phyloP scores from a whole-genome alignment of 2,329 filamentous ascomycete genomes.

The Teratosphaeriaceae sp. region DNA sequence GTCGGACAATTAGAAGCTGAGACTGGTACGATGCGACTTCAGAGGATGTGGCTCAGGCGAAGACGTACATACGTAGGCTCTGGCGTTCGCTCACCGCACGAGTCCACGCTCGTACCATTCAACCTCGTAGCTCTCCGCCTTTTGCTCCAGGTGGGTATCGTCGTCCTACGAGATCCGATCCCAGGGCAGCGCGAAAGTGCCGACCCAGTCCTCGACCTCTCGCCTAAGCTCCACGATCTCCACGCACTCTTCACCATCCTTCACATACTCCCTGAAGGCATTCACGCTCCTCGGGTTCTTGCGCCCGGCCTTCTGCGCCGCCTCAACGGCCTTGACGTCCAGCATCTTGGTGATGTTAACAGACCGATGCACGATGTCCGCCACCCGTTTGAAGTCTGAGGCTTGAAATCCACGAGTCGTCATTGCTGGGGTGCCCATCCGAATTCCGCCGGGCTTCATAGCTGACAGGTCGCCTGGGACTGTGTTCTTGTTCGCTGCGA shows the following conservation, averaged over 20 bases:
- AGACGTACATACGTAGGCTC: neutral
- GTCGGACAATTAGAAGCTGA: too few relatives aligned
- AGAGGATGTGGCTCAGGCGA: neutral
- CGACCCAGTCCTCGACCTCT: slow-evolving; percentile 65
- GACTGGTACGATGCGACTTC: too few relatives aligned
- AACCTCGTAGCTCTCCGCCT: neutral
- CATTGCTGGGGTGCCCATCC: slow-evolving; percentile 96
- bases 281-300: slow-evolving; percentile 60
- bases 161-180: slow-evolving; percentile 8
- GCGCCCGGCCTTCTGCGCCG: slow-evolving; percentile 59
- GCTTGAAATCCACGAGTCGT: slow-evolving; percentile 89
- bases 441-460: slow-evolving; percentile 83
- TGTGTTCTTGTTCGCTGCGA: slow-evolving; percentile 99
- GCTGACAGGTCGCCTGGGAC: slow-evolving; percentile 93
- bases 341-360: slow-evolving; percentile 72
- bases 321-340: slow-evolving; percentile 64
- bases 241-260: slow-evolving; percentile 58
- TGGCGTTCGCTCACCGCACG: slow-evolving; percentile 5
- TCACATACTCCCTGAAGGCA: slow-evolving; percentile 61
- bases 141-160: neutral
- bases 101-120: slow-evolving; percentile 4
- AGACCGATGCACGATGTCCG: slow-evolving; percentile 76
- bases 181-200: slow-evolving; percentile 13
- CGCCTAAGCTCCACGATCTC: slow-evolving; percentile 67
- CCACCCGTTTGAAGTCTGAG: slow-evolving; percentile 80